Base-by-base conservation (phyloP, 2,329 filamentous ascomycete genomes). In the Keithomyces neogunnii region DNA sequence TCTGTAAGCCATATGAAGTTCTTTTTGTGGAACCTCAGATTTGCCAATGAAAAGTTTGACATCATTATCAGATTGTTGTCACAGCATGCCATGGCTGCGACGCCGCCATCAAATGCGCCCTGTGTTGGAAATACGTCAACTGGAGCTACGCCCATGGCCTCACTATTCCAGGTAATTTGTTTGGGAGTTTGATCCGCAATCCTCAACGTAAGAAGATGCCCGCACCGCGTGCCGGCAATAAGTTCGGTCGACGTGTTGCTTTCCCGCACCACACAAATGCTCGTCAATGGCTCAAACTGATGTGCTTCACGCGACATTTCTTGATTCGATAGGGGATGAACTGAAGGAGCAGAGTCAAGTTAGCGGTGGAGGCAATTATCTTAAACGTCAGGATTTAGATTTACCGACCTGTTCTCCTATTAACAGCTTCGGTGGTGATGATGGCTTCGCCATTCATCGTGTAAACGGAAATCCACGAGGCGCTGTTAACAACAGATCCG, bases 1-100 rank as follows among this genome's bases (percentile, higher is more conserved):
- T 82, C 76, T 2, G 76, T 76, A 2, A 75, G 67, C 71, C 76
- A 80, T 11, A 84, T 68, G 45, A 68, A 68, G 10, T 70, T 63
- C 53, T 72, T 77, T 2, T 64, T 62, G 46, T 66, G 63, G 49
- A 74, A 76, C 28, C 54, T 62, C 5, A 55, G 55, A 10, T 56
- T 42, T 19, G 47, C 46, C 35, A 54, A 51, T 13, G 67, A 68
- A 43, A 67, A 68, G 32, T 69, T 63, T 26, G 68, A 67, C 40
- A 80, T 62, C 40, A 77, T 60, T 2, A 72, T 58, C 2, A 81
- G 62, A 9, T 61, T 69, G 10, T 71, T 70, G 38, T 80, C 77
- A 53, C 75, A 82, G 39, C 68, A 75, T 9, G 72, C 67, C 9
- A 81, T 68, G 2, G 72, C 66, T 3, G 68, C 63, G 1, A 53